Evolutionary conservation across 2,329 filamentous ascomycete genomes (phyloP).

Genomic region (Beauveria caledonica): DNA sequence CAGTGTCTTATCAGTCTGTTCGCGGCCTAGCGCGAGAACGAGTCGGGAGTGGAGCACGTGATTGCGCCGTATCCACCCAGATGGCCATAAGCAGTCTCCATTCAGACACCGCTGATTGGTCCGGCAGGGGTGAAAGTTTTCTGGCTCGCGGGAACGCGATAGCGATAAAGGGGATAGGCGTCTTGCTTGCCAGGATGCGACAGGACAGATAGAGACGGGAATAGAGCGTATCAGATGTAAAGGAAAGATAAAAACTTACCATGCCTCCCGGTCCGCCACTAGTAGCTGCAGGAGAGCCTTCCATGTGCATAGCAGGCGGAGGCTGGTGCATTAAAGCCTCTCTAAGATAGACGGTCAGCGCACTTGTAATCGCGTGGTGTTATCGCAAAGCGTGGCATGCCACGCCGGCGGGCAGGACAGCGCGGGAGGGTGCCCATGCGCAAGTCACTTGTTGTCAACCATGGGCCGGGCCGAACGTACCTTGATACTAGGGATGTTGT

Average conservation of each 20-base stretch:
- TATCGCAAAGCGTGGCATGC: constrained; percentile 12
- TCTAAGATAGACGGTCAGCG: constrained; percentile 5
- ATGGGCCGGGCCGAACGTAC: constrained; percentile 26
- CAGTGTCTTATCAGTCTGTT: constrained; percentile 1
- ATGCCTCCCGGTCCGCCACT: constrained; percentile 31
- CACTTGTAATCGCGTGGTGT: constrained; percentile 12
- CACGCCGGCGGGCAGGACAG: not conserved
- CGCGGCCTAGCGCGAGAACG: not conserved
- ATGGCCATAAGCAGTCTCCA: not conserved
- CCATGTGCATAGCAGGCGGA: constrained; percentile 10
- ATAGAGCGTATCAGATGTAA: constrained; percentile 10
- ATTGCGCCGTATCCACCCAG: constrained; percentile 15
- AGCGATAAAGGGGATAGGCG: constrained; percentile 10
- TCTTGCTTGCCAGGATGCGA: not conserved
- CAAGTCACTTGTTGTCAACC: not conserved
- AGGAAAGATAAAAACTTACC: constrained; percentile 25
- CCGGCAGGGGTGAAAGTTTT: not conserved
- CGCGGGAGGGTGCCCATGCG: not conserved
- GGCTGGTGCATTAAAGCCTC: constrained; percentile 11
- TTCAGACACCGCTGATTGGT: constrained; percentile 10
- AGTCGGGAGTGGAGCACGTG: constrained; percentile 23
- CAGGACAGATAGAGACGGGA: constrained; percentile 7
- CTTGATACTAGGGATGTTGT: constrained; percentile 37
- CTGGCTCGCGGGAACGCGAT: constrained; percentile 3
- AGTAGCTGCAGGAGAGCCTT: constrained; percentile 31